Evolutionary conservation across 2,329 filamentous ascomycete genomes (phyloP).

Genomic region (Diplodia corticola): DNA sequence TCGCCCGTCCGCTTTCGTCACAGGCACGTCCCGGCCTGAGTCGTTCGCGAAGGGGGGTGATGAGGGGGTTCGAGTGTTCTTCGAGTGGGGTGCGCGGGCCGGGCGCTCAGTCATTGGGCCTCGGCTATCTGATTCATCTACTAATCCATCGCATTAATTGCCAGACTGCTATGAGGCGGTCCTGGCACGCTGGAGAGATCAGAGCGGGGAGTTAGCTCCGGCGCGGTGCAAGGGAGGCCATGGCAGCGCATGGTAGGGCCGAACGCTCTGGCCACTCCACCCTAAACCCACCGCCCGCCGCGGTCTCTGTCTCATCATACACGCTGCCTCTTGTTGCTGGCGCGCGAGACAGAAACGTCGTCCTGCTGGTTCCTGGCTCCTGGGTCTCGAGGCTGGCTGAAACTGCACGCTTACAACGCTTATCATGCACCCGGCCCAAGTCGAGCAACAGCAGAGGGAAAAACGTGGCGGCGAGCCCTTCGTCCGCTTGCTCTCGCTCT

Average conservation of each 20-base stretch:
- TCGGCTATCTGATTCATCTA: neutral
- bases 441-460: neutral
- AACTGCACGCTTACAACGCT: neutral
- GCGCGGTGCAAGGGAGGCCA: neutral
- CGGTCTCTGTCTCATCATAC: neutral
- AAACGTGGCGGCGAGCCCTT: neutral
- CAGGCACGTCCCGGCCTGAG: no score
- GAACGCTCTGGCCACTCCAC: neutral
- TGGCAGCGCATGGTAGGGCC: neutral
- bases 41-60: neutral
- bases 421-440: neutral
- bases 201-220: neutral
- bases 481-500: neutral
- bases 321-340: no score
- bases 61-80: neutral
- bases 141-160: neutral
- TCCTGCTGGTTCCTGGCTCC: neutral
- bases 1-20: neutral
- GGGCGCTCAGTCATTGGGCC: no score
- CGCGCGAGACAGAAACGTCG: no score
- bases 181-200: neutral
- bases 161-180: neutral
- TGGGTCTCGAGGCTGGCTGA: constrained; percentile 6
- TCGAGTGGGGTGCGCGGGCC: no score
- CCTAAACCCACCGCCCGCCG: neutral